Conservation (phyloP, 2,329 filamentous ascomycete species). For the Gremmenia infestans region DNA sequence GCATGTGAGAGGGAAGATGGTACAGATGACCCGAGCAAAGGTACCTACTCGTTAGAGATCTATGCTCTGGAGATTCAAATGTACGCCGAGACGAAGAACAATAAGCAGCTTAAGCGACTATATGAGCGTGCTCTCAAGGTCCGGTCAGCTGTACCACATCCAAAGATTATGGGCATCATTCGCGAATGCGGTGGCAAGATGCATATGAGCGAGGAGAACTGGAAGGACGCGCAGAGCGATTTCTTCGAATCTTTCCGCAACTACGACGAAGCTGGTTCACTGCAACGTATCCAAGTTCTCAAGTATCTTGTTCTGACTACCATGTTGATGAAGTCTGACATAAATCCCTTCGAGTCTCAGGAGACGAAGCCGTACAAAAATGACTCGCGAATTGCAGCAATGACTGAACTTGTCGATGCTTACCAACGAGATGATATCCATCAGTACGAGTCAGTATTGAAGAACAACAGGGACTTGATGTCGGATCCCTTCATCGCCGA, state of each 20-base stretch:
- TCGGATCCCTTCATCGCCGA: constrained; percentile 94
- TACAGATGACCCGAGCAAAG: constrained; percentile 86
- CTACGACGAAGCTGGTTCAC: constrained; percentile 94
- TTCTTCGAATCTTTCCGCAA: constrained; percentile 99
- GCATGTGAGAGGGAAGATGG: constrained; percentile 86
- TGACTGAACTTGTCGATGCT: constrained; percentile 95
- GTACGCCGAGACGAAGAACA: constrained; percentile 95
- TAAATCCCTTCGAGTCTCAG: constrained; percentile 98
- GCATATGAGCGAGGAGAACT: constrained; percentile 99
- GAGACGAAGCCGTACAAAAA: constrained; percentile 98
- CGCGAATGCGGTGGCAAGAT: constrained; percentile 98
- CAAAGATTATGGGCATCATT: constrained; percentile 98
- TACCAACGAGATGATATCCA: constrained; percentile 96
- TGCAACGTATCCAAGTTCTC: constrained; percentile 93
- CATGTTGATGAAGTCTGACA: constrained; percentile 97
- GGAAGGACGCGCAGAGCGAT: constrained; percentile 93
- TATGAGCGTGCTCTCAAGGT: constrained; percentile 91
- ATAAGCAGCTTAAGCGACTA: constrained; percentile 89
- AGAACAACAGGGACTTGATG: constrained; percentile 82
- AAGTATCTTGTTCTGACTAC: constrained; percentile 96
- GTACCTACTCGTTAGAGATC: constrained; percentile 91
- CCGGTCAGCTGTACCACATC: constrained; percentile 94
- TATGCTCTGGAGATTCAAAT: constrained; percentile 98
- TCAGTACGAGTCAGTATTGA: constrained; percentile 80
- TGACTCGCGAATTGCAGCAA: constrained; percentile 89